Evolutionary conservation across 202 grass and related monocot genomes (phyloP), one percentile per base, ranked within the genome.

Genomic region (Cymbopogon flexuosus): DNA sequence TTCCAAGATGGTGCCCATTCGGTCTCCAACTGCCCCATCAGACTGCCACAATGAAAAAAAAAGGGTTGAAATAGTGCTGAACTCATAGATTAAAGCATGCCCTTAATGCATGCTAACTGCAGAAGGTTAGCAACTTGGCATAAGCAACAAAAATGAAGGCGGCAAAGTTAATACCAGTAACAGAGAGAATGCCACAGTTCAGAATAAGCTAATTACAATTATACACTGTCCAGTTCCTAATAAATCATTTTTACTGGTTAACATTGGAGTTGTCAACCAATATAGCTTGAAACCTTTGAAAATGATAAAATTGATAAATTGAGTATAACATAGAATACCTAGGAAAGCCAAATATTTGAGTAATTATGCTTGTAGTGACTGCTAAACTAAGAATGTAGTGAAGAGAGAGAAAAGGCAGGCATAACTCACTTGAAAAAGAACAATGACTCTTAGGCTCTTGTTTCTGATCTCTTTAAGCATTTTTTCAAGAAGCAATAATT

Each of bases 391-490:
- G 10, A 62, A 79, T 67, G 8, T 83, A 64, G 23, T 29, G n/a
- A 70, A 77, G 46, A 66, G 39, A 83, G 40, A 19, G 43, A 23
- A 27, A 78, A 47, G 30, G 12, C 40, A 21, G 72, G 54, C 57
- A 46, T 31, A 75, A 69, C 81, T 77, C 65, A 92, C 92, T 63
- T 94, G 89, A 89, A 92, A 97, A 88, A 97, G 83, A 89, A 97
- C 64, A 80, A 97, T 29, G 24, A 84, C 91, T 76, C 89, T 85
- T n/a, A 87, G 58, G 11, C 83, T 78, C 56, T 63, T 89, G 3
- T 82, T 86, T 51, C 40, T 77, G 42, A 92, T 86, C 73, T 76
- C 89, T 85, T 87, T 65, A 62, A 97, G 83, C 77, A 94, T 91
- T 86, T 92, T 94, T 31, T 90, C 88, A 71, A 97, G 85, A n/a